Evolutionary conservation across 192 early-diverging fungal genomes (phyloP).

Genomic region (Coemansia guatemalensis): DNA sequence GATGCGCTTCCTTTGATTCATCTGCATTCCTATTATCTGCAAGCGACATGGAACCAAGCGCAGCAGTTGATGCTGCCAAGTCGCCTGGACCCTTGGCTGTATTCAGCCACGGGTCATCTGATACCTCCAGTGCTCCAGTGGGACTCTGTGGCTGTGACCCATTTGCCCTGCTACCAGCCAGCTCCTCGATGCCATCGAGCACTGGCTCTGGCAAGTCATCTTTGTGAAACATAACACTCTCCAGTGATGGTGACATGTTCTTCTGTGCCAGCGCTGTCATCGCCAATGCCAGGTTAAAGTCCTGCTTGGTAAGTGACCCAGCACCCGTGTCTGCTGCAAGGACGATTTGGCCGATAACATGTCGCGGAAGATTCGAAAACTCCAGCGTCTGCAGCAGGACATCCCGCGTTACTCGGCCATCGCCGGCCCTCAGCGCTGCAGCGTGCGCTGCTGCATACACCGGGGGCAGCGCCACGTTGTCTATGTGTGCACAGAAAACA

Average conservation of each 20-base stretch:
- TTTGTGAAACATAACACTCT: conserved; percentile 63
- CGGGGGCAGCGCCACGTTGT: conserved; percentile 44
- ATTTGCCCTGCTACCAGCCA: conserved; percentile 20
- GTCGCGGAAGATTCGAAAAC: conserved; percentile 40
- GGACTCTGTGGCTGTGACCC: background rate
- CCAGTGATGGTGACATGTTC: conserved; percentile 74
- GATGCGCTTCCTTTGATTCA: conserved; percentile 34
- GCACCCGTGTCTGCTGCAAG: conserved; percentile 39
- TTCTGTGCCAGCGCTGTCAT: conserved; percentile 74
- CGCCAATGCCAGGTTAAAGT: conserved; percentile 72
- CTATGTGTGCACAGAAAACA: conserved; percentile 17
- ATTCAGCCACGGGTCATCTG: conserved; percentile 62
- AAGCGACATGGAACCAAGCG: conserved; percentile 27
- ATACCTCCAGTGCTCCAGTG: conserved; percentile 20
- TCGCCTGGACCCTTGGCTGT: conserved; percentile 18
- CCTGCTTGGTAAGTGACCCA: conserved; percentile 49
- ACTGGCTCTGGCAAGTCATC: conserved; percentile 65
- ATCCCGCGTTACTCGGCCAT: conserved; percentile 45
- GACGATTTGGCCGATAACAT: conserved; percentile 36
- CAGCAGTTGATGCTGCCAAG: conserved; percentile 20
- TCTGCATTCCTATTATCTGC: conserved; percentile 4
- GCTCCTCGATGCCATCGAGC: conserved; percentile 60
- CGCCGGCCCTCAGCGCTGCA: conserved; percentile 36
- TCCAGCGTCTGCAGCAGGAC: conserved; percentile 31
- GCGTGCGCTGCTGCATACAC: conserved; percentile 45